phyloP scores from a whole-genome alignment of 768 basidiomycete species.

The Boletus tylopilopsis region DNA sequence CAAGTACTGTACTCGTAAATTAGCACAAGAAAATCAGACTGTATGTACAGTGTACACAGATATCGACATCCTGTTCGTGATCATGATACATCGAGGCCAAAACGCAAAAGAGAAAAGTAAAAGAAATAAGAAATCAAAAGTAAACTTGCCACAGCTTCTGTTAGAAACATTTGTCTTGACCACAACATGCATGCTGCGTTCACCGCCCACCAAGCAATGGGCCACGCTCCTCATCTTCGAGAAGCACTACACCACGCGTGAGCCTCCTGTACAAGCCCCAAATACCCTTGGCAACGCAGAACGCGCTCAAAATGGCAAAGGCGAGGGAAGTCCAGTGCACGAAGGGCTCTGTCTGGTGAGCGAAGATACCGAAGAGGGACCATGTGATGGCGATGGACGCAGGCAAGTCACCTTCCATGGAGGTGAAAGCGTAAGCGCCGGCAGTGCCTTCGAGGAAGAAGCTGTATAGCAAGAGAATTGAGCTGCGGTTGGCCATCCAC shows the following conservation, averaged over 20 bases:
- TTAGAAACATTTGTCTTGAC: neutral
- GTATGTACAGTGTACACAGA: no score
- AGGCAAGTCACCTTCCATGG: slow-evolving; percentile 86
- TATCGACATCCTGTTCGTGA: slow-evolving; percentile 1
- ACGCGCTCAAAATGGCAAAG: slow-evolving; percentile 78
- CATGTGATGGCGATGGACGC: slow-evolving; percentile 89
- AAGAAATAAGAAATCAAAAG: neutral
- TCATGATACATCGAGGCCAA: neutral
- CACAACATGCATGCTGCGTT: slow-evolving; percentile 1
- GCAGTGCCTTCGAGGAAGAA: slow-evolving; percentile 93
- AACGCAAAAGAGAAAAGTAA: neutral
- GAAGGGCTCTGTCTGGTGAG: slow-evolving; percentile 62
- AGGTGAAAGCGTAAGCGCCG: slow-evolving; percentile 92
- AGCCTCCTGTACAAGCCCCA: slow-evolving; percentile 49
- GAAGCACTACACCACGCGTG: slow-evolving; percentile 49
- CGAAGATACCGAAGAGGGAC: slow-evolving; percentile 93
- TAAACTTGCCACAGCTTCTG: neutral
- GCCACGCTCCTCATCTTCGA: slow-evolving; percentile 85
- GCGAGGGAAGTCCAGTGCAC: slow-evolving; percentile 89
- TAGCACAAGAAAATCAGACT: neutral
- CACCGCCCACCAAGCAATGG: slow-evolving; percentile 58
- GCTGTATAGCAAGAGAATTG: slow-evolving; percentile 32
- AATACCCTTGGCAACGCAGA: slow-evolving; percentile 80
- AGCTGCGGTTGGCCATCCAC: neutral
- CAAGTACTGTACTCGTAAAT: neutral